A percentile compares a stretch with the other conserved stretches of the same genome.
Evolutionary conservation across 805 yeast genomes (phyloP).

Genomic region (Metschnikowia santaceciliae): DNA sequence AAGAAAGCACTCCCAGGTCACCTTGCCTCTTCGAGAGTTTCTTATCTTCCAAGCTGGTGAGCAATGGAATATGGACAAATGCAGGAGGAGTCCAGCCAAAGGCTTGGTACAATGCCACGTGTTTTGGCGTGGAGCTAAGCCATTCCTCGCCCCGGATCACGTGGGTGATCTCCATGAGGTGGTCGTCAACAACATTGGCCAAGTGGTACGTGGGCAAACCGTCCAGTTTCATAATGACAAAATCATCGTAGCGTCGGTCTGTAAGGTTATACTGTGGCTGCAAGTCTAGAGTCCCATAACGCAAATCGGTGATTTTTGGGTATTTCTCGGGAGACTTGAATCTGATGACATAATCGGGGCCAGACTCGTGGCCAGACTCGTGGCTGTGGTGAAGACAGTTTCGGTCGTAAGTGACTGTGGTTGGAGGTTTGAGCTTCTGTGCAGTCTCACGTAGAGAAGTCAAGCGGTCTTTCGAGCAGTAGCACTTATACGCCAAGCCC

Average conservation of each 20-base stretch:
- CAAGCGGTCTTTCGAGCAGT: constrained; percentile 77
- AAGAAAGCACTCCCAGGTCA: constrained; percentile 64
- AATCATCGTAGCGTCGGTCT: constrained; percentile 84
- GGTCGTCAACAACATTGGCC: constrained; percentile 95
- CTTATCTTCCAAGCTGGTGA: constrained; percentile 68
- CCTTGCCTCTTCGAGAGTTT: constrained; percentile 86
- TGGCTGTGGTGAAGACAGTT: constrained; percentile 47
- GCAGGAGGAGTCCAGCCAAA: constrained; percentile 82
- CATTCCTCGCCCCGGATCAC: constrained; percentile 98
- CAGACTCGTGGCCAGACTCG: constrained; percentile 44
- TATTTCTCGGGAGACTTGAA: constrained; percentile 72
- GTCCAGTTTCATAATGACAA: constrained; percentile 86
- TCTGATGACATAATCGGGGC: constrained; percentile 55
- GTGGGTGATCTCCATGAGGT: constrained; percentile 86
- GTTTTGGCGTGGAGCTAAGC: constrained; percentile 95
- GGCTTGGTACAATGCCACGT: constrained; percentile 78
- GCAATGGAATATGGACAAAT: constrained; percentile 84
- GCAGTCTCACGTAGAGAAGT: constrained; percentile 69
- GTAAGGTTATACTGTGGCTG: constrained; percentile 72
- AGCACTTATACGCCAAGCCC: constrained; percentile 83
- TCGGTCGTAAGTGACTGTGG: constrained; percentile 88
- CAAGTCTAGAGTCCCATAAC: constrained; percentile 72
- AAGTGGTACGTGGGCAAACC: constrained; percentile 94
- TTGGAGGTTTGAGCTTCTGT: constrained; percentile 72
- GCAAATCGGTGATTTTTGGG: constrained; percentile 62